Evolutionary conservation across 176 grass and related monocot genomes (phyloP).

Genomic region (Oryza coarctata): DNA sequence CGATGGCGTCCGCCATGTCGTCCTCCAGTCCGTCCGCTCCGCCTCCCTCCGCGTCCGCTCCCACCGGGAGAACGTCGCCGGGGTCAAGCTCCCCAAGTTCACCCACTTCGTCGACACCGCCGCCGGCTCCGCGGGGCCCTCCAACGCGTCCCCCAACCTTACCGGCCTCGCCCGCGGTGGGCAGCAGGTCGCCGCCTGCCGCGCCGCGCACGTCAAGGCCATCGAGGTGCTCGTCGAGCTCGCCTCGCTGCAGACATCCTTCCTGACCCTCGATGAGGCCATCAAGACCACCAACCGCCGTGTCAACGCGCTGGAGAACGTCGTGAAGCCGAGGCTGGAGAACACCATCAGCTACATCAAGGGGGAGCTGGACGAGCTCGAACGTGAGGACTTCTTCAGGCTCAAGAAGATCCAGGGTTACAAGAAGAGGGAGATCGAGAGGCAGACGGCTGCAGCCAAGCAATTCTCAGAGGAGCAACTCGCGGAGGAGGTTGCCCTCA

Average conservation of each 20-base stretch:
- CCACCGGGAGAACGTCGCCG: slow-evolving; percentile 85
- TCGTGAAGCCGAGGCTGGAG: slow-evolving; percentile 85
- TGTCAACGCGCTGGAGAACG: slow-evolving; percentile 91
- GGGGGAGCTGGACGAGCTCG: slow-evolving; percentile 88
- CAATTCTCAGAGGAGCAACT: slow-evolving; percentile 61
- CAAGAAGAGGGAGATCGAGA: slow-evolving; percentile 77
- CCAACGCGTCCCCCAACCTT: slow-evolving; percentile 45
- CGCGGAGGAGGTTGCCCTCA: slow-evolving; percentile 56
- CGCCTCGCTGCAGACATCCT: slow-evolving; percentile 87
- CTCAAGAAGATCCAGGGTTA: slow-evolving; percentile 95
- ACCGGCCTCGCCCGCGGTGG: slow-evolving; percentile 82
- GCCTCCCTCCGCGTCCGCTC: slow-evolving; percentile 81
- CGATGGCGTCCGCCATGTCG: slow-evolving; percentile 69
- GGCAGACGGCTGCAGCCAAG: slow-evolving; percentile 46
- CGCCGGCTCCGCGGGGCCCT: slow-evolving; percentile 31
- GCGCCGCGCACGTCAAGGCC: slow-evolving; percentile 69
- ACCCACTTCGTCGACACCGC: slow-evolving; percentile 73
- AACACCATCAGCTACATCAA: slow-evolving; percentile 94
- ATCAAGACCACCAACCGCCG: slow-evolving; percentile 96
- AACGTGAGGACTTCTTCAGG: slow-evolving; percentile 95
- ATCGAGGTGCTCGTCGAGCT: slow-evolving; percentile 96
- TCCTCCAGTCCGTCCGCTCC: slow-evolving; percentile 76
- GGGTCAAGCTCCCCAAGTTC: slow-evolving; percentile 86
- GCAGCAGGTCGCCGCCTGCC: slow-evolving; percentile 82
- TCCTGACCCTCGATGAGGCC: slow-evolving; percentile 92